Percentiles rank a stretch among this genome's conserved stretches.
Evolutionary conservation across 495 filamentous ascomycete species (phyloP).

Genomic region (Lepidopterella palustris): DNA sequence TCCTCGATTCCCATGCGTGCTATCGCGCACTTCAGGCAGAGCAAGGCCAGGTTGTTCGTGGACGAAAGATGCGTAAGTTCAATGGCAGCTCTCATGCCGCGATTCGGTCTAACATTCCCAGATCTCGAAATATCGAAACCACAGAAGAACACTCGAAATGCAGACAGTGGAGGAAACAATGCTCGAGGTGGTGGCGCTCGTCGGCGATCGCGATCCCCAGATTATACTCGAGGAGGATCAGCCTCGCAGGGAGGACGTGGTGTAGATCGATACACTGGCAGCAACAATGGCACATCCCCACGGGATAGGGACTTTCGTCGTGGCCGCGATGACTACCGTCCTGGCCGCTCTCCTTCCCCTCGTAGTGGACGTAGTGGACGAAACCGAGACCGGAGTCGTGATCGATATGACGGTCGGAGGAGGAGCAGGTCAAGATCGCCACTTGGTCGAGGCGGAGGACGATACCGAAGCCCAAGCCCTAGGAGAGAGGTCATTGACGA

Average conservation of each 20-base stretch:
- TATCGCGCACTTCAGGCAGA: constrained; percentile 64
- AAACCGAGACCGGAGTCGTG: constrained; percentile 19
- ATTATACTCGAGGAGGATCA: constrained; percentile 48
- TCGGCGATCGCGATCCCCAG: constrained; percentile 65
- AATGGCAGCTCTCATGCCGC: not conserved
- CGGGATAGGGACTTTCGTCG: constrained; percentile 28
- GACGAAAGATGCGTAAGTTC: constrained; percentile 84
- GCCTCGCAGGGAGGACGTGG: constrained; percentile 7
- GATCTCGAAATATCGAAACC: constrained; percentile 92
- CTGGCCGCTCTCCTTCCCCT: constrained; percentile 56
- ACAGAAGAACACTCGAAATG: constrained; percentile 67
- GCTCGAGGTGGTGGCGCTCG: constrained; percentile 40
- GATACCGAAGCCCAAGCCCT: constrained; percentile 66
- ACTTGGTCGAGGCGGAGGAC: constrained; percentile 41
- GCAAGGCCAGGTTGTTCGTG: constrained; percentile 70
- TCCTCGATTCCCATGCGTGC: constrained; percentile 68
- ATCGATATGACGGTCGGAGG: constrained; percentile 49
- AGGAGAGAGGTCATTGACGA: constrained; percentile 51
- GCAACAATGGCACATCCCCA: constrained; percentile 21
- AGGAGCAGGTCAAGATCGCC: constrained; percentile 47
- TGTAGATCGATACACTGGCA: constrained; percentile 33
- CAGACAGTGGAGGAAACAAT: constrained; percentile 32
- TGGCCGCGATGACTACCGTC: constrained; percentile 54
- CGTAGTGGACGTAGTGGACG: constrained; percentile 28
- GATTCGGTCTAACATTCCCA: constrained; percentile 34